Evolutionary conservation across 768 basidiomycete species (phyloP), one percentile per base, ranked within the genome.

Genomic region (Daedaleopsis nitida): DNA sequence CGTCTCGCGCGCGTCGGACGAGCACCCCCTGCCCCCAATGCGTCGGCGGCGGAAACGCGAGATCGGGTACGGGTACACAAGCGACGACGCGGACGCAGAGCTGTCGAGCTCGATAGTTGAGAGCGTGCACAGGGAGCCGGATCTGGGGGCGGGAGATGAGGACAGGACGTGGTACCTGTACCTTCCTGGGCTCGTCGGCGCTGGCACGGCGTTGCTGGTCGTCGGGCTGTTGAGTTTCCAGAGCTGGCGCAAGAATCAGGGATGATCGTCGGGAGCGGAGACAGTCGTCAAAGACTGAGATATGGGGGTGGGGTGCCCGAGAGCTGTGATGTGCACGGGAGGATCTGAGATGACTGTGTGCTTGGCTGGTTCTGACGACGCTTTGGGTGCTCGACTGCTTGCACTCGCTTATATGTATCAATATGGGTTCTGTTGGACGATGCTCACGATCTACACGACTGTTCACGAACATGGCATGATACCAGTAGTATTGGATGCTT

Each of bases 161-260:
- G 89, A 91, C 57, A 83, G 78, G 72, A 81, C 89, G 23, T 93
- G 91, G 91, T 92, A 91, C 67, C 67, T 92, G 52, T 89, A 91
- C 61, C 76, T 93, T 43, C 91, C 91, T 4, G 86, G 89, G 24
- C 72, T 93, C 63, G 86, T 93, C 8, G 91, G 91, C 10, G 91
- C 91, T 24, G 91, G 91, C n/a, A 92, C 91, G 21, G 91, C 91
- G 47, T 69, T 93, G 57, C 78, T 92, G 45, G 88, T 92, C 38
- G 86, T 92, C 21, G 89, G 91, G 3, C 88, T 88, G 7, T 73
- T 93, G 65, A 89, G 90, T 63, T 84, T 93, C 70, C 89, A 89
- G 39, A 73, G 75, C 12, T 76, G 75, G 75, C 66, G 73, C 58
- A 75, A 71, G 64, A 72, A 68, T 24, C 75, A 76, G 62, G 68